Evolutionary conservation across 495 filamentous ascomycete species (phyloP).

Genomic region (Hapsidospora chrysogenum): DNA sequence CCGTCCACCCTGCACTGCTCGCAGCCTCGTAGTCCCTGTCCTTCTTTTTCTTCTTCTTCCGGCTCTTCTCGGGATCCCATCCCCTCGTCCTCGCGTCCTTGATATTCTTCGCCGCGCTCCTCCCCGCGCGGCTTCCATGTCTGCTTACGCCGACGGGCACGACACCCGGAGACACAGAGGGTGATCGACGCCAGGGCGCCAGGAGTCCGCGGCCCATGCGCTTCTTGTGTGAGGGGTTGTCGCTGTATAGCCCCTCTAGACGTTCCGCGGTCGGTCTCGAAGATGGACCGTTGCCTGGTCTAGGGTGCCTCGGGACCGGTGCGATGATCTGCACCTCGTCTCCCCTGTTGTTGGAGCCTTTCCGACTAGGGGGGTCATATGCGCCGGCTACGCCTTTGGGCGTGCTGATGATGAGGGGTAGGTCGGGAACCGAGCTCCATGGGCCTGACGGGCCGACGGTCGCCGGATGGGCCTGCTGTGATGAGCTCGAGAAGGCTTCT

Average conservation of each 20-base stretch:
- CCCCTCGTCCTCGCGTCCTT: conserved; percentile 34
- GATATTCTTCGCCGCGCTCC: conserved; percentile 36
- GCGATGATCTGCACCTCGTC: conserved; percentile 21
- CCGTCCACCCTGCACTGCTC: conserved; percentile 27
- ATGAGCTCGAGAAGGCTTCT: too few relatives aligned
- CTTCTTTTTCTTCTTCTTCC: conserved; percentile 17
- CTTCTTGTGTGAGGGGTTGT: conserved; percentile 4
- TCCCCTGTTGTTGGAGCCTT: conserved; percentile 8
- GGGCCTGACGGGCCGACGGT: neutral
- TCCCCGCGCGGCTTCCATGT: conserved; percentile 31
- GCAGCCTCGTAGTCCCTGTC: conserved; percentile 10
- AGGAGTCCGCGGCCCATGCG: neutral
- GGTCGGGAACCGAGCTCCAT: conserved; percentile 8
- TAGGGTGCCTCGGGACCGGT: conserved; percentile 24
- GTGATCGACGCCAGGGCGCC: neutral
- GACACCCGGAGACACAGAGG: conserved; percentile 36
- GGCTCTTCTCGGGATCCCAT: conserved; percentile 28
- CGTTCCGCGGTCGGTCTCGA: conserved; percentile 28
- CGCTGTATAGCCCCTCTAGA: conserved; percentile 32
- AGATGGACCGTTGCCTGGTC: conserved; percentile 16
- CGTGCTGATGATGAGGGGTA: conserved; percentile 31
- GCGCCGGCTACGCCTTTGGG: conserved; percentile 26
- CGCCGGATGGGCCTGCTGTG: neutral
- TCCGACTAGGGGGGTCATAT: conserved; percentile 20
- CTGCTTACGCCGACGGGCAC: conserved; percentile 13